Evolutionary conservation across 1,284 basidiomycete genomes (phyloP), one percentile per base, ranked within the genome.

Genomic region (Cronartium quercuum): DNA sequence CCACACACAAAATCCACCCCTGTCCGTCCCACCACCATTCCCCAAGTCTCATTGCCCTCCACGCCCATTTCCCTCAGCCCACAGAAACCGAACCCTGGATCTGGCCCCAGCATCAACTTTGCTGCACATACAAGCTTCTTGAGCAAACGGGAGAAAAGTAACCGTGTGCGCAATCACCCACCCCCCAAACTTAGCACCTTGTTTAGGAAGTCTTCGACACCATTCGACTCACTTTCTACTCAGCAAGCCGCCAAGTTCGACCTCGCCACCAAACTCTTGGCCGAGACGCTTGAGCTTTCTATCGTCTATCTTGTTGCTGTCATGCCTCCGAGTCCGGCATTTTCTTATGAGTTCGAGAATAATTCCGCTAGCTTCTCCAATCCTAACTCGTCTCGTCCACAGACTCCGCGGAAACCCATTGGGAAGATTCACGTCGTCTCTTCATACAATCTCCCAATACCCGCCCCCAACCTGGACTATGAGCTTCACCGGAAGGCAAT

Each of bases 401-500:
- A 38, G 21, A 34, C 15, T 63, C 61, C 24, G 41, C 29, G 15
- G 35, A 29, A 38, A 35, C 38, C 21, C 5, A 21, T 41, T 18
- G 18, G 18, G 24, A n/a, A 12, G 12, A 1, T 60, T 62, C 79
- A 38, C 18, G 47, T 51, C 18, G 71, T 80, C 41, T 77, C 79
- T 2, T 68, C 78, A 40, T 76, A 73, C 57, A 78, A 78, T 18
- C 51, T 80, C 9, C 78, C 79, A 5, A 24, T 37, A 6, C 77
- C 78, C 10, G 66, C 76, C 2, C 79, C 79, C 3, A 66, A 76
- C 2, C 79, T 80, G 68, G 79, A 80, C 68, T 75, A 77, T 12
- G 76, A 73, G 3, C 71, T 80, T 15, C 79, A 80, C 44, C 64
- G 79, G 35, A 77, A 78, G 44, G 78, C 79, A 0, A 71, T 80